These are phyloP conservation scores for Candida ponderosae DNA, from an alignment of 805 yeast genomes.

Conservation along the genomic window DNA sequence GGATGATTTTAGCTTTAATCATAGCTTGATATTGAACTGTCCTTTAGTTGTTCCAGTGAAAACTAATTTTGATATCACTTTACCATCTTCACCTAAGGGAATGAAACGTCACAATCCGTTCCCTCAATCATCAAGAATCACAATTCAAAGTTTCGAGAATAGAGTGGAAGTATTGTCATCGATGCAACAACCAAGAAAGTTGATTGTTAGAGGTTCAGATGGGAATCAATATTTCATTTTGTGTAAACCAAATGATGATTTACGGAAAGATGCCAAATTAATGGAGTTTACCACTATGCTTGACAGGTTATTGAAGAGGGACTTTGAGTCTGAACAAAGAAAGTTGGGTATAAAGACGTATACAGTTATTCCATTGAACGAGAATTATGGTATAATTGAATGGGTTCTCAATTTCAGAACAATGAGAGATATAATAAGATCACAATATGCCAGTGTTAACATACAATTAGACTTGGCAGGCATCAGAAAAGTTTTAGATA, in stretches of 20 bases:
- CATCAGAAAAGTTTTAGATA: conserved; percentile 20
- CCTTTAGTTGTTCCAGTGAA: conserved; percentile 68
- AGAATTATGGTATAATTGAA: conserved; percentile 84
- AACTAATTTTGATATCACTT: conserved; percentile 56
- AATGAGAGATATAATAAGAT: conserved; percentile 50
- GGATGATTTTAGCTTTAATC: conserved; percentile 35
- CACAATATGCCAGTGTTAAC: conserved; percentile 34
- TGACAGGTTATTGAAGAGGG: conserved; percentile 60
- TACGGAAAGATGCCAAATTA: conserved; percentile 89
- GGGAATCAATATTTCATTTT: conserved; percentile 66
- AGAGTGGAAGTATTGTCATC: conserved; percentile 68
- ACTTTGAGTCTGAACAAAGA: conserved; percentile 68
- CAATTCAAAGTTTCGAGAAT: conserved; percentile 58
- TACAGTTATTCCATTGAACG: conserved; percentile 83
- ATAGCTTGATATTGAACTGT: conserved; percentile 30
- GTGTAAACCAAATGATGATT: conserved; percentile 84
- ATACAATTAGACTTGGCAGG: conserved; percentile 21
- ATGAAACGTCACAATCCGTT: conserved; percentile 37
- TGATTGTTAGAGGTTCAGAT: conserved; percentile 71
- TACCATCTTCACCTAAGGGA: conserved; percentile 44
- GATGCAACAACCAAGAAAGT: conserved; percentile 78
- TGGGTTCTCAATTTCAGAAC: conserved; percentile 77
- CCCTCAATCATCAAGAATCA: conserved; percentile 33
- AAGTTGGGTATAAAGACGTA: conserved; percentile 68
- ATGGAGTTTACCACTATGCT: conserved; percentile 85